Evolutionary conservation across 306 rosid species (phyloP).

Genomic region (Begonia loranthoides): DNA sequence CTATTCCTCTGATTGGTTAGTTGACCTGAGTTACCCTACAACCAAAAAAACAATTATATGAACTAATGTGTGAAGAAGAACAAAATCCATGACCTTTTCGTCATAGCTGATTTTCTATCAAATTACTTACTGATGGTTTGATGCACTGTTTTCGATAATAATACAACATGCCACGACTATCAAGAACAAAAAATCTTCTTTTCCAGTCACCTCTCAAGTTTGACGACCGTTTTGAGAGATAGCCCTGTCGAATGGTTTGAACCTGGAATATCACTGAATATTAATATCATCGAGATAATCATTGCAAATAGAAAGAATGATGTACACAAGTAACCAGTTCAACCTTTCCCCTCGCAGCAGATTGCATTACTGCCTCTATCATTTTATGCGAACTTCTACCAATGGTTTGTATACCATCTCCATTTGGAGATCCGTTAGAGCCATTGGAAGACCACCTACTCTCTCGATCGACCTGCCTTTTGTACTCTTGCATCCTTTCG

Average conservation of each 20-base stretch:
- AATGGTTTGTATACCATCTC: conserved; percentile 97
- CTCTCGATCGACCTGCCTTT: conserved; percentile 95
- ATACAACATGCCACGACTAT: conserved; percentile 95
- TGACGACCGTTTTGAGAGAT: conserved; percentile 97
- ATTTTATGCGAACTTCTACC: conserved; percentile 99
- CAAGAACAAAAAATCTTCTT: conserved; percentile 99
- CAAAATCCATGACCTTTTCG: conserved; percentile 6
- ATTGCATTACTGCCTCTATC: conserved; percentile 99
- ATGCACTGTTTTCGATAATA: conserved; percentile 88
- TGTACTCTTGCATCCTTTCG: conserved; percentile 97
- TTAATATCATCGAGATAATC: conserved; percentile 6
- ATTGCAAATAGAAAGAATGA: neutral
- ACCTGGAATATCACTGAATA: conserved; percentile 34
- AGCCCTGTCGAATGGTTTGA: conserved; percentile 98
- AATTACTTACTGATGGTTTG: conserved; percentile 81
- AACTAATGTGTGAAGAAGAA: conserved; percentile 5
- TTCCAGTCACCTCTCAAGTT: conserved; percentile 99
- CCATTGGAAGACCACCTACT: conserved; percentile 89
- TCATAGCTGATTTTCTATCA: conserved; percentile 14
- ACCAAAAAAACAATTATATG: too few species aligned
- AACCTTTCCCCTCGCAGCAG: conserved; percentile 99
- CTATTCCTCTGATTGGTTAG: conserved; percentile 92
- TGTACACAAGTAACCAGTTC: conserved; percentile 4
- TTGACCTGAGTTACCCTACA: conserved; percentile 21
- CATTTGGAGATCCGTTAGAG: conserved; percentile 93